Evolutionary conservation across 768 basidiomycete species (phyloP).

Genomic region (Serendipita sp.): DNA sequence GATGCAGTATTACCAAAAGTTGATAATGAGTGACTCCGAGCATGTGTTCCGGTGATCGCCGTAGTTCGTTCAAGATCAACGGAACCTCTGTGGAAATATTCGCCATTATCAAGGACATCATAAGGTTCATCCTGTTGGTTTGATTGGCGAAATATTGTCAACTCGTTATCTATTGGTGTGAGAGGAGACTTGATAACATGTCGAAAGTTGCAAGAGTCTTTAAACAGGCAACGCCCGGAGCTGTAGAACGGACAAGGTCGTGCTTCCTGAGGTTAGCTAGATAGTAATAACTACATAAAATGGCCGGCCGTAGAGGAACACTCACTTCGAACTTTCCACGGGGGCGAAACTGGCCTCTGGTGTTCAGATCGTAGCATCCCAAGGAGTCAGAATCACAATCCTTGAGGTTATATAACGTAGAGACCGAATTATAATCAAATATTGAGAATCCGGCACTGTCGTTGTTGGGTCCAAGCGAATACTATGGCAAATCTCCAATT

Average conservation of each 20-base stretch:
- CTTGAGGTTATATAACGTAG: neutral
- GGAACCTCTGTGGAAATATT: neutral
- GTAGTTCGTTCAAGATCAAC: neutral
- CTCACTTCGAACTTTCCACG: conserved; percentile 3
- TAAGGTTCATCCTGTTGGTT: neutral
- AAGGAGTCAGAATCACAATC: neutral
- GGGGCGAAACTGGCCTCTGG: neutral
- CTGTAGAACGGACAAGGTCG: conserved; percentile 7
- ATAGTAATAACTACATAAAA: neutral
- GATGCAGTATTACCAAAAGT: neutral
- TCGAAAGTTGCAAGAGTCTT: conserved; percentile 8
- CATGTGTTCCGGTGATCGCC: neutral
- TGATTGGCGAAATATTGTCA: neutral
- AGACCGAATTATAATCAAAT: neutral
- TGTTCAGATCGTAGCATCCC: neutral
- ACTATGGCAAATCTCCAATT: neutral
- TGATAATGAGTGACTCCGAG: neutral
- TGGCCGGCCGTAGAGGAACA: neutral
- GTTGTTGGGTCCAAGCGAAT: neutral
- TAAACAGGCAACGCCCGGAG: neutral
- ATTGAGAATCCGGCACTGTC: too few relatives aligned
- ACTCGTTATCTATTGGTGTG: neutral
- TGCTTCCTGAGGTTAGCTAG: neutral
- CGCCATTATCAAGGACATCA: neutral
- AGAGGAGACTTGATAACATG: conserved; percentile 5